phyloP scores from a whole-genome alignment of 2,329 filamentous ascomycete genomes.

The Aspergillus nomiae region DNA sequence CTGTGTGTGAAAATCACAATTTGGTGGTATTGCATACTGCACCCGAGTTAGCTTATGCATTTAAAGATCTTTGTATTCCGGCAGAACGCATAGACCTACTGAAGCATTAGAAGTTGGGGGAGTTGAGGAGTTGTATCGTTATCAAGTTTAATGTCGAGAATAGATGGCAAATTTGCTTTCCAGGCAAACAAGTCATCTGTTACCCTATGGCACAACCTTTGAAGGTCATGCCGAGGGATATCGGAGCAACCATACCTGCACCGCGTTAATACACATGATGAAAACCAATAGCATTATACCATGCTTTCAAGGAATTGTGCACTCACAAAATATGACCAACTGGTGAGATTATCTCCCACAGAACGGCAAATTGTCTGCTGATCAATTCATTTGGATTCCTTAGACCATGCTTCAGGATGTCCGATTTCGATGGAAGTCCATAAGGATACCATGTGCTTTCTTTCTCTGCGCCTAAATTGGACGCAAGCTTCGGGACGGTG shows the following conservation, averaged over 20 bases:
- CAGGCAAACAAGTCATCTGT: slow-evolving; percentile 19
- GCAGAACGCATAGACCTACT: slow-evolving; percentile 29
- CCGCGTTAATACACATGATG: slow-evolving; percentile 13
- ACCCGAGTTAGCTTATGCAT: slow-evolving; percentile 4
- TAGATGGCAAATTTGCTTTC: slow-evolving; percentile 43
- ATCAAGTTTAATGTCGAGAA: slow-evolving; percentile 36
- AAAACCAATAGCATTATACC: background rate
- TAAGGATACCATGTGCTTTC: slow-evolving; percentile 37
- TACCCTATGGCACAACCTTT: slow-evolving; percentile 32
- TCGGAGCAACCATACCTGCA: slow-evolving; percentile 41
- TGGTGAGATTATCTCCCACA: slow-evolving; percentile 48
- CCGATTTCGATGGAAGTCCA: slow-evolving; percentile 21
- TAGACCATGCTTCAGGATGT: slow-evolving; percentile 16
- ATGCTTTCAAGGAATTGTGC: background rate
- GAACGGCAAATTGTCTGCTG: slow-evolving; percentile 40
- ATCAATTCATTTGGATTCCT: slow-evolving; percentile 38
- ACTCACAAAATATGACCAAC: slow-evolving; percentile 45
- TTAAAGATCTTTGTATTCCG: background rate
- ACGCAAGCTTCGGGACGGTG: slow-evolving; percentile 42
- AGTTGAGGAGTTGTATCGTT: slow-evolving; percentile 36
- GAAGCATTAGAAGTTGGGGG: slow-evolving; percentile 45
- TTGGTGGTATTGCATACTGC: slow-evolving; percentile 48
- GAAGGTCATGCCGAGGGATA: slow-evolving; percentile 40
- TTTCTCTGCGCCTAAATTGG: slow-evolving; percentile 24
- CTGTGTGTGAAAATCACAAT: slow-evolving; percentile 48